Conservation (phyloP, 495 filamentous ascomycete genomes). For the Talaromyces liani region DNA sequence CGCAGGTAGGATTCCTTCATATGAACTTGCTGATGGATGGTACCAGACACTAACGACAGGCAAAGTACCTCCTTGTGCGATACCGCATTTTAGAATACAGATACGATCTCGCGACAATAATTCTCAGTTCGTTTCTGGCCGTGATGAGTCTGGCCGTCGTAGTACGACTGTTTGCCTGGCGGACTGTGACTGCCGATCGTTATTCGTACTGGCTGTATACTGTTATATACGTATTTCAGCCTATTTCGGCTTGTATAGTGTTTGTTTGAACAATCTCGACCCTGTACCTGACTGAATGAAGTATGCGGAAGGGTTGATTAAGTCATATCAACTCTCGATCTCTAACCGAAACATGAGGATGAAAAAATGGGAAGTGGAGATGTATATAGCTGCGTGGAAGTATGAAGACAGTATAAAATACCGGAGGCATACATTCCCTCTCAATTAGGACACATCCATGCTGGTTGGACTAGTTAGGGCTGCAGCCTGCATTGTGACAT, state of each 20-base stretch:
- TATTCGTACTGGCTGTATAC: slow-evolving; percentile 2
- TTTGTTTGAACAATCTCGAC: neutral
- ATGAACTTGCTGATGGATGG: neutral
- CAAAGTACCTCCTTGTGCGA: neutral
- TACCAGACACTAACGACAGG: neutral
- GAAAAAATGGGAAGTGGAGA: neutral
- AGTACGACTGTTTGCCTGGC: neutral
- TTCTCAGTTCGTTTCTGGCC: neutral
- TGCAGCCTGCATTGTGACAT: neutral
- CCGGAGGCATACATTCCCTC: neutral
- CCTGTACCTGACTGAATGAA: neutral
- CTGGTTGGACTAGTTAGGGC: neutral
- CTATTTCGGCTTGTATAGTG: neutral
- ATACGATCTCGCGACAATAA: neutral
- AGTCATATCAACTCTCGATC: neutral
- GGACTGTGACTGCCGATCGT: neutral
- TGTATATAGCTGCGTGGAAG: neutral
- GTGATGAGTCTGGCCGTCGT: neutral
- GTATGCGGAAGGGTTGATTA: neutral
- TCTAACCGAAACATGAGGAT: neutral
- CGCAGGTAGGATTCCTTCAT: neutral
- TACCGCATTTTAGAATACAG: neutral
- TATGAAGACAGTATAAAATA: neutral
- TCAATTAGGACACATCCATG: neutral
- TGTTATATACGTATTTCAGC: neutral